Conservation (phyloP, 176 grass and related monocot genomes). For the Bromus sterilis region DNA sequence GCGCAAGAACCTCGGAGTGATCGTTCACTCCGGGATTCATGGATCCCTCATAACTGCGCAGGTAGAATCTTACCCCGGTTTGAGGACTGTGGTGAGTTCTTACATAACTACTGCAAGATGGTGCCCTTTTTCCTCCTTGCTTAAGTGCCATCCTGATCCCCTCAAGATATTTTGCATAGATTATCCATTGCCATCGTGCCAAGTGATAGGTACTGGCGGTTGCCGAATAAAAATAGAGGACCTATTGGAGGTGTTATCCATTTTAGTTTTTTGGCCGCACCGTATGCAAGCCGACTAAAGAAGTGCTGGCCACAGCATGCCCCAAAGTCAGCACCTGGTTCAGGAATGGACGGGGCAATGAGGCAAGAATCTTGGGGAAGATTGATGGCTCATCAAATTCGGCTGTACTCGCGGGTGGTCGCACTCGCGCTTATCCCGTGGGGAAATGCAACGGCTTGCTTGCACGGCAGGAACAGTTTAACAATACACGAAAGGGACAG, state of each 20-base stretch:
- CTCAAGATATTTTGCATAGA: not conserved
- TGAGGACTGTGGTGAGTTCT: not conserved
- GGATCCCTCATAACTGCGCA: not conserved
- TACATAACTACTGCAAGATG: conserved; percentile 2
- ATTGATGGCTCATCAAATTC: not conserved
- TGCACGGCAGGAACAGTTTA: conserved; percentile 35
- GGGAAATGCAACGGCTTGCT: conserved; percentile 14
- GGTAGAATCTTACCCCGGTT: not conserved
- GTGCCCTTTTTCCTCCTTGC: not conserved
- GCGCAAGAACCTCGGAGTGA: conserved; percentile 6
- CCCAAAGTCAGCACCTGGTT: not conserved
- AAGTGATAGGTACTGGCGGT: not conserved
- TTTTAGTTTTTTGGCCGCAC: conserved; percentile 25
- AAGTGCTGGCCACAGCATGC: no score
- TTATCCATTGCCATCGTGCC: not conserved
- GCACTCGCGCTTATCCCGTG: conserved; percentile 19
- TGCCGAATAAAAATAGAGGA: not conserved
- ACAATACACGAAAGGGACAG: conserved; percentile 13
- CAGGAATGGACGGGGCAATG: not conserved
- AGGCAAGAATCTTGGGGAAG: not conserved
- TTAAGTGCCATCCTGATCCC: not conserved
- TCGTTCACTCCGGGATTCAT: conserved; percentile 4
- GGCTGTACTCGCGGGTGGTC: not conserved
- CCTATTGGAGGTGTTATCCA: conserved; percentile 22
- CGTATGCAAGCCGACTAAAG: not conserved